Base-by-base conservation (phyloP, 768 basidiomycete species). In the Mycena leptocephala region DNA sequence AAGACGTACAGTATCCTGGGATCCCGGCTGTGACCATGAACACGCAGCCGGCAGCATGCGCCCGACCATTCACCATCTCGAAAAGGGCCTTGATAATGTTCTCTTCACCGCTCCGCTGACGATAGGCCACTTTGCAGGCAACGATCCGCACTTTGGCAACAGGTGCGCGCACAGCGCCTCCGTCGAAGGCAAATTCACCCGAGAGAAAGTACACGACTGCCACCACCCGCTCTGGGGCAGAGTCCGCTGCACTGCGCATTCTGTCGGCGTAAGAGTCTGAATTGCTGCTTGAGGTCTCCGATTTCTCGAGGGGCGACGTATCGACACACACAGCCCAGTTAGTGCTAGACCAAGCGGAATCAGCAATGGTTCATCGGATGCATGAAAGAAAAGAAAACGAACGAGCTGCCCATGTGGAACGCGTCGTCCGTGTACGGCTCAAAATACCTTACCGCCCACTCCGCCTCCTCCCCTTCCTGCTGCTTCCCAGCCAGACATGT, bases 341-440 rank as follows among this genome's bases (percentile, higher is more conserved):
- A 9, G 39, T 65, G 1, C 64, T 65, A 30, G 22, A 32, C 3
- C 6, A 39, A 1, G n/a, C n/a, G n/a, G 7, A 20, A 7, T 69
- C 3, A 69, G 43, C 55, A 24, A 24, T n/a, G 24, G 22, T 24
- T 10, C 33, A n/a, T n/a, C n/a, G 9, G 67, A 18, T 32, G 9
- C 18, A n/a, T 20, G 55, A n/a, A n/a, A n/a, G n/a, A n/a, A 22
- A 32, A n/a, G 24, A 5, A 14, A 39, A 64, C 51, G 51, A 22
- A 72, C 62, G 71, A 64, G 63, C 62, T 72, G 10, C 71, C 63
- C 5, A 26, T 11, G 28, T 46, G 30, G n/a, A 58, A 73, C 2
- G 53, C 51, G 35, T 73, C 72, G 43, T 73, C 63, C 30, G 63
- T 73, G 18, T 43, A 59, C 30, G 63, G 72, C 72, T 74, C 65